These are phyloP conservation scores for Meira nashicola DNA, from an alignment of 1,284 basidiomycete genomes.

Conservation along the genomic window DNA sequence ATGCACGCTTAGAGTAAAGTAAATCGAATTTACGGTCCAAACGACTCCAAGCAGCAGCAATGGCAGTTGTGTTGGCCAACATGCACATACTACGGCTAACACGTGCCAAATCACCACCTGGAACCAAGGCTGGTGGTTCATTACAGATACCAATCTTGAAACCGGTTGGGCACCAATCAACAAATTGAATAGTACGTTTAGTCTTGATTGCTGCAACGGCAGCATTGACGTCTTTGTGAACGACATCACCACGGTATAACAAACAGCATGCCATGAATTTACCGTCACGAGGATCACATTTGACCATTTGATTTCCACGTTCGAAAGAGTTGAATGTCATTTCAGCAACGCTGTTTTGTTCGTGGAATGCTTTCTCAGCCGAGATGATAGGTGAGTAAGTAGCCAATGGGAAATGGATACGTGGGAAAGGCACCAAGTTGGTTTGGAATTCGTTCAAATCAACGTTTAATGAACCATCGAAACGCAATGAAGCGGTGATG, in stretches of 20 bases:
- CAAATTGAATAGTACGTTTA: conserved; percentile 70
- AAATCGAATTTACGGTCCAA: conserved; percentile 99
- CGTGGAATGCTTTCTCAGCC: conserved; percentile 73
- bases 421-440: conserved; percentile 75
- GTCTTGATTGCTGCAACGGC: conserved; percentile 94
- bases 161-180: conserved; percentile 97
- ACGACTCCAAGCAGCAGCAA: conserved; percentile 88
- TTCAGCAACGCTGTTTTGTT: conserved; percentile 94
- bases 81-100: conserved; percentile 91
- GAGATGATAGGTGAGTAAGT: conserved; percentile 93
- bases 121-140: conserved; percentile 80
- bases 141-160: conserved; percentile 96
- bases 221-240: conserved; percentile 91
- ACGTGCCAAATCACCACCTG: conserved; percentile 88
- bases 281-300: conserved; percentile 55
- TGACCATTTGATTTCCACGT: conserved; percentile 90
- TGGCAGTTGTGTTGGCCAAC: conserved; percentile 91
- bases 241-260: conserved; percentile 80
- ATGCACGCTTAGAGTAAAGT: conserved; percentile 59
- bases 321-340: conserved; percentile 99
- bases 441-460: conserved; percentile 99
- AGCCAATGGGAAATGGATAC: conserved; percentile 97
- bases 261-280: conserved; percentile 77
- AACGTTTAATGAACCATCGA: conserved; percentile 96
- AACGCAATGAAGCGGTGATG: conserved; percentile 92